Evolutionary conservation across 345 rosid species (phyloP), one percentile per base, ranked within the genome.

Genomic region (Citrus glauca): DNA sequence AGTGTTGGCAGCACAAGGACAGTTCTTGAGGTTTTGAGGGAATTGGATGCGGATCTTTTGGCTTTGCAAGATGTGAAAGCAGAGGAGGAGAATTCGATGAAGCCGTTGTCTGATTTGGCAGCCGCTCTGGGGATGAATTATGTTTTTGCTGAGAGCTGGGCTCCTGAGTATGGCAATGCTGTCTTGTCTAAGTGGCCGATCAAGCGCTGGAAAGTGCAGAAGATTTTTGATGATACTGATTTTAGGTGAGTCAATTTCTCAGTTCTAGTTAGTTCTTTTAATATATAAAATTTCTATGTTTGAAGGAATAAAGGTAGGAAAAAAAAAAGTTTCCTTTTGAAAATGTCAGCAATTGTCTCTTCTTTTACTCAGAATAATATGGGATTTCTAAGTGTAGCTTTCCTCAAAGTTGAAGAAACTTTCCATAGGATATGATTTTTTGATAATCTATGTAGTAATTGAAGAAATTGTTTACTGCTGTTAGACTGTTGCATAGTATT

Each of bases 131-230:
- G 94, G 61, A 93, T 95, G 99, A 85, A 82, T 37, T 93, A 93
- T 72, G 96, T 88, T 16, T 95, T 93, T 83, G 99, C 99, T 10
- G 99, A 95, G 84, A 93, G 98, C 82, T 95, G 99, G 99, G 99
- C 99, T 61, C 99, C 99, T 32, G 98, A 95, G 82, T 95, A 93
- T 79, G 99, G 99, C 14, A 95, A 95, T 86, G 98, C 99, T 64
- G 81, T 95, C 35, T 83, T 93, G 53, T 95, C 99, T 7, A 90
- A 82, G 82, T 95, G 97, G 97, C 98, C 98, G 66, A 95, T 95
- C 69, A 88, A 88, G 85, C 77, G 72, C 45, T 92, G 86, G 87
- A 82, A 74, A 76, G 93, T 90, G 19, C 97, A 89, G 50, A 93
- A 89, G 75, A 93, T 95, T 84, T 91, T 92, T 81, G 98, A 95